A percentile compares a stretch with the other conserved stretches of the same genome.
These are phyloP conservation scores for Tetrahymena elliotti DNA, from an alignment of 73 alveolate species.

Conservation along the genomic window DNA sequence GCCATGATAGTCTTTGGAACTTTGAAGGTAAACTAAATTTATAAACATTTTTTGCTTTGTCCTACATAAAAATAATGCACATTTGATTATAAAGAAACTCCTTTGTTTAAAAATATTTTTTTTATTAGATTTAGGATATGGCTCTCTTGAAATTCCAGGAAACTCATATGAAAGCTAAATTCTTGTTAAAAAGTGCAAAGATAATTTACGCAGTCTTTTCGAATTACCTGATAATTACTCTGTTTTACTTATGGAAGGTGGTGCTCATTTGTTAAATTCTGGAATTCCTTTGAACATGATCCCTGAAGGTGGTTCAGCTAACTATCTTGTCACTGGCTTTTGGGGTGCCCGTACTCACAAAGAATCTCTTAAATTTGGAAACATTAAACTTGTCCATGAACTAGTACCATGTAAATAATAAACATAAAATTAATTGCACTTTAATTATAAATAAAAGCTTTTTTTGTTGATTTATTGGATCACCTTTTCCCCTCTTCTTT, in stretches of 20 bases:
- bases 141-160: background rate
- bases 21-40: background rate
- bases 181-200: conserved; percentile 55
- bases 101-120: background rate
- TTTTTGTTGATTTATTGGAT: background rate
- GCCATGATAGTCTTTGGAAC: background rate
- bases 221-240: conserved; percentile 60
- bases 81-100: background rate
- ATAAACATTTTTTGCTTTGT: background rate
- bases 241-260: conserved; percentile 71
- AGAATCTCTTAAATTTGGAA: conserved; percentile 62
- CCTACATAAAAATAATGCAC: background rate
- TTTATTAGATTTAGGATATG: background rate
- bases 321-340: conserved; percentile 71
- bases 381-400: conserved; percentile 45
- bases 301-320: conserved; percentile 54
- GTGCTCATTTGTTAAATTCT: conserved; percentile 69
- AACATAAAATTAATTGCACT: too few species aligned
- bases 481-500: background rate
- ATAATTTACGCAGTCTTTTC: conserved; percentile 56
- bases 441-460: too few species aligned
- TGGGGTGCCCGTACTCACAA: conserved; percentile 71
- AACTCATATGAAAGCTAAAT: conserved; percentile 40
- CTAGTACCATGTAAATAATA: background rate
- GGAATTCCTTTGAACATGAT: conserved; percentile 68